Base-by-base conservation (phyloP, 2,329 filamentous ascomycete species). In the Pseudocercospora ulei region DNA sequence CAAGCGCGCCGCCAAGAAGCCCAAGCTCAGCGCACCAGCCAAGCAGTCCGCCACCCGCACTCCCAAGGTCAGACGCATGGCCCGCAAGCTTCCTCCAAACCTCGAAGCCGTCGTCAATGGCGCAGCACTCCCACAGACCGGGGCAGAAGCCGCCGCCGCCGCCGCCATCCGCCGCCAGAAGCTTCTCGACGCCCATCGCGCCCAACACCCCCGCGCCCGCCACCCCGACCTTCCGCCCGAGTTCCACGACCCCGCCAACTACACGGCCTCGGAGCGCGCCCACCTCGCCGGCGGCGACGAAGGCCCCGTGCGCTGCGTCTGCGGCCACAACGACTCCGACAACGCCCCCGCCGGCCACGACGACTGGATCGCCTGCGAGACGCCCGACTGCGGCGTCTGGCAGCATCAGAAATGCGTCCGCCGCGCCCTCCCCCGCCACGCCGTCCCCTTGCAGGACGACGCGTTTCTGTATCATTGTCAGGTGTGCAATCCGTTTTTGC, bases 341-440 rank as follows among this genome's bases (percentile, higher is more conserved):
- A 43, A 51, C 16, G 31, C 40, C 17, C 35, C 26, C 13, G 9
- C n/a, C 2, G 43, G 45, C 14, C 26, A 34, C 14, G 35, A 30
- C 4, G 36, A 46, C 3, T 55, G 51, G 48, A 29, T 56, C 5
- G 35, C 26, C 3, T 57, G 55, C 44, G 52, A 55, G 8, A 30
- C 14, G 3, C 27, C 17, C 3, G 24, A 25, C 11, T 57, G 55
- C 20, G 14, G 16, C 12, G 55, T 55, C 6, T 59, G 56, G 55
- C 54, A 59, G 50, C 55, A 59, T 29, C 30, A 41, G 7, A 23
- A 13, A 2, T 58, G 56, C 25, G 41, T 58, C 29, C 44, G 41
- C 5, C 42, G 38, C 4, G 49, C 39, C n/a, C n/a, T n/a, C n/a
- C n/a, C n/a, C n/a, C n/a, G n/a, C n/a, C n/a, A n/a, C n/a, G n/a